Percentiles rank a stretch among this genome's conserved stretches.
Evolutionary conservation across 768 basidiomycete genomes (phyloP).

Genomic region (Termitomyces sp.): DNA sequence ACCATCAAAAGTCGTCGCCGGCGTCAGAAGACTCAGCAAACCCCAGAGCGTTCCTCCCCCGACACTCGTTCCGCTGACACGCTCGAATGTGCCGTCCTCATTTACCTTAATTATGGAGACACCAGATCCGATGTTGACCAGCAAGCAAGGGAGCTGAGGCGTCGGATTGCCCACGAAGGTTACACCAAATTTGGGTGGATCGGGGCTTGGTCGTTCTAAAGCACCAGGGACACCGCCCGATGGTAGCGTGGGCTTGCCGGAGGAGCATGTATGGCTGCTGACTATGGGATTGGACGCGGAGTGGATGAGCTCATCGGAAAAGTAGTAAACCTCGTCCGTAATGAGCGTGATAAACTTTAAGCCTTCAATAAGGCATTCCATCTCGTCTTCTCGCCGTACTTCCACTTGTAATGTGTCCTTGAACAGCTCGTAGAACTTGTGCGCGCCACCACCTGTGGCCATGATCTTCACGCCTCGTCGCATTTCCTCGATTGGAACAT

Average conservation of each 20-base stretch:
- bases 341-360: conserved; percentile 94
- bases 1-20: conserved; percentile 95
- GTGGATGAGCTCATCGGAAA: conserved; percentile 95
- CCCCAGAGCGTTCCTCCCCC: conserved; percentile 99
- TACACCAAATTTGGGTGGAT: conserved; percentile 85
- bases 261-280: conserved; percentile 9
- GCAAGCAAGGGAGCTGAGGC: conserved; percentile 89
- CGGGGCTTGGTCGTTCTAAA: conserved; percentile 83
- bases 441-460: conserved; percentile 97
- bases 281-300: conserved; percentile 27
- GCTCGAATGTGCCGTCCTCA: conserved; percentile 91
- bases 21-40: conserved; percentile 88
- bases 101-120: conserved; percentile 98
- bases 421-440: conserved; percentile 88
- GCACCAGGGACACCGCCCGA: conserved; percentile 3
- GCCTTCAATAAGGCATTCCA: conserved; percentile 97
- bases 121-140: conserved; percentile 98
- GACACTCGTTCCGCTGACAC: conserved; percentile 94
- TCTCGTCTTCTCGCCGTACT: conserved; percentile 91
- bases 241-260: conserved; percentile 14
- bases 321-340: conserved; percentile 97
- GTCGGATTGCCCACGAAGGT: conserved; percentile 81
- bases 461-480: conserved; percentile 90
- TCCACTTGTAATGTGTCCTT: conserved; percentile 72
- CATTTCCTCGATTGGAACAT: conserved; percentile 89